Conservation (phyloP, 2,329 filamentous ascomycete species). For the Fusarium humuli region DNA sequence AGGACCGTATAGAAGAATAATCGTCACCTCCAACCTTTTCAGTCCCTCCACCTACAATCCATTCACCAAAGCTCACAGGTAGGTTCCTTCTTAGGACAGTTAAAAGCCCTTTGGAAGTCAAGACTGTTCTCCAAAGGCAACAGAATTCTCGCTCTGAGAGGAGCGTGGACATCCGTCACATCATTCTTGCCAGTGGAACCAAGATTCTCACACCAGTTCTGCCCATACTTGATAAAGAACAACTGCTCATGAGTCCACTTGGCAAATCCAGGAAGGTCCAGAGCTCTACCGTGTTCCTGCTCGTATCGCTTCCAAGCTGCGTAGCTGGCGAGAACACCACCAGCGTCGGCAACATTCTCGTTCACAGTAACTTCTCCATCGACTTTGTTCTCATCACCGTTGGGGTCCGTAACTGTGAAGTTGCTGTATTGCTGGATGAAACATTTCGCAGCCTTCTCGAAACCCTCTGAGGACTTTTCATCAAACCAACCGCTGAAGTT, state of each 20-base stretch:
- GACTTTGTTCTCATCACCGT: slow-evolving; percentile 67
- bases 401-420: slow-evolving; percentile 67
- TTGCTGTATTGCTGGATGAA: slow-evolving; percentile 76
- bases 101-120: slow-evolving; percentile 76
- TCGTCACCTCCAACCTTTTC: too few relatives aligned
- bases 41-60: too few relatives aligned
- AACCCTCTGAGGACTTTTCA: slow-evolving; percentile 67
- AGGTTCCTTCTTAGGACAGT: slow-evolving; percentile 73
- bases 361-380: slow-evolving; percentile 72
- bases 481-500: slow-evolving; percentile 77
- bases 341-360: slow-evolving; percentile 79
- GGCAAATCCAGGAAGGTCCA: slow-evolving; percentile 69
- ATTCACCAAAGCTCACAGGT: slow-evolving; percentile 75
- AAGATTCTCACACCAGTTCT: slow-evolving; percentile 73
- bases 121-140: slow-evolving; percentile 64
- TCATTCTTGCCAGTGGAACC: background rate
- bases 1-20: background rate
- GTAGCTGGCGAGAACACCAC: slow-evolving; percentile 72
- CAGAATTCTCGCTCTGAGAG: too few relatives aligned
- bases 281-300: slow-evolving; percentile 57
- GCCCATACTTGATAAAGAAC: slow-evolving; percentile 74
- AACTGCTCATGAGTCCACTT: slow-evolving; percentile 74
- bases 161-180: too few relatives aligned
- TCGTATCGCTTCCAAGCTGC: slow-evolving; percentile 73
- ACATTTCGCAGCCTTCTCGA: slow-evolving; percentile 70